Evolutionary conservation across 257 asterid species (phyloP).

Genomic region (Paraleonurus japonicus): DNA sequence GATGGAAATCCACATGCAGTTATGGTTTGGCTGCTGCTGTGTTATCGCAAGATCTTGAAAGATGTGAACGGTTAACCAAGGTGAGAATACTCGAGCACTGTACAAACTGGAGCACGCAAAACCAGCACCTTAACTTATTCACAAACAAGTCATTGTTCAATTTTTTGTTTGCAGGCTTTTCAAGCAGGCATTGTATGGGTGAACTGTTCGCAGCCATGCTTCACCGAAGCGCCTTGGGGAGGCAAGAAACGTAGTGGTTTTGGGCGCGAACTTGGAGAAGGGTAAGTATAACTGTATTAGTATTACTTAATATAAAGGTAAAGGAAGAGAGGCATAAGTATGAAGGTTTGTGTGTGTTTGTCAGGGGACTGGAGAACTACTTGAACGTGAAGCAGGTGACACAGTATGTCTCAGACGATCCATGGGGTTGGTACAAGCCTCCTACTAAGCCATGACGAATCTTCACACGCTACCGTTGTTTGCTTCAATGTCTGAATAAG

Average conservation of each 20-base stretch:
- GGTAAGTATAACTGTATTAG: constrained; percentile 39
- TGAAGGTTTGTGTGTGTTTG: not conserved
- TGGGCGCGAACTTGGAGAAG: constrained; percentile 95
- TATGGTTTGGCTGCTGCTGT: constrained; percentile 68
- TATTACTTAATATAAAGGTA: not conserved
- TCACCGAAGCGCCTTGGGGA: constrained; percentile 95
- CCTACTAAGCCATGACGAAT: constrained; percentile 53
- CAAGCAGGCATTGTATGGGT: constrained; percentile 87
- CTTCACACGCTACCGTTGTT: not conserved
- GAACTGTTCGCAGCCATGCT: constrained; percentile 96
- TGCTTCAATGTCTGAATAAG: not conserved
- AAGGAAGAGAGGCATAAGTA: not conserved
- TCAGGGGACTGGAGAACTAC: constrained; percentile 77
- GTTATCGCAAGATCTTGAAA: constrained; percentile 65
- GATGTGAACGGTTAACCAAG: constrained; percentile 76
- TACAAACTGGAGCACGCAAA: not conserved
- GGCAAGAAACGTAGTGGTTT: constrained; percentile 95
- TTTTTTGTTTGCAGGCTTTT: constrained; percentile 54
- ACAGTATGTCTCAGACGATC: constrained; percentile 45
- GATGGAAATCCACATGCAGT: constrained; percentile 9
- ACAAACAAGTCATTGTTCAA: not conserved
- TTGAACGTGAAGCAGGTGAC: constrained; percentile 78
- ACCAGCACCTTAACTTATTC: not conserved
- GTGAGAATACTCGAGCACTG: constrained; percentile 30
- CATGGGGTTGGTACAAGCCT: constrained; percentile 69